phyloP scores from a whole-genome alignment of 768 basidiomycete genomes.

The Pleurotus platypus region DNA sequence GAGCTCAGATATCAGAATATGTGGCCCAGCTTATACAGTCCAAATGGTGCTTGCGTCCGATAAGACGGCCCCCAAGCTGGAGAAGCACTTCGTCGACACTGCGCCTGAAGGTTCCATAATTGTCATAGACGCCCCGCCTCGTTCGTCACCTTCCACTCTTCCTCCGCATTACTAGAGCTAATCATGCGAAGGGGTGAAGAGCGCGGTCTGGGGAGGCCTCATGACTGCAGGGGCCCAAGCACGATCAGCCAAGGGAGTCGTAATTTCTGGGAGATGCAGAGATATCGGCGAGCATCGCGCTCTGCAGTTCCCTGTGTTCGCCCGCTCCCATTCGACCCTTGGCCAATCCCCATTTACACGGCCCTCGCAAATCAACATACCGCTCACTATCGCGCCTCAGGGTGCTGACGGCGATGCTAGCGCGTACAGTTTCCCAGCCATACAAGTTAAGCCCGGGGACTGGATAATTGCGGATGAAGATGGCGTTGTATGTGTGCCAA shows the following conservation, averaged over 20 bases:
- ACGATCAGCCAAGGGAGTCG: conserved; percentile 65
- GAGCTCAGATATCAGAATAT: conserved; percentile 33
- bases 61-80: conserved; percentile 56
- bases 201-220: conserved; percentile 90
- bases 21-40: conserved; percentile 86
- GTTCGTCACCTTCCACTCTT: conserved; percentile 34
- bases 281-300: conserved; percentile 77
- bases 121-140: conserved; percentile 69
- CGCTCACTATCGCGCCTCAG: conserved; percentile 49
- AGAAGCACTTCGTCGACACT: conserved; percentile 80
- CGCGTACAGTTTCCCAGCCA: conserved; percentile 27
- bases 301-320: conserved; percentile 76
- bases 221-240: conserved; percentile 85
- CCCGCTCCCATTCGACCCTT: conserved; percentile 77
- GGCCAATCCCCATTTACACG: conserved; percentile 85
- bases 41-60: conserved; percentile 68
- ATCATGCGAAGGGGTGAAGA: conserved; percentile 52
- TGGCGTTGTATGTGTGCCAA: conserved; percentile 82
- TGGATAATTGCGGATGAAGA: conserved; percentile 85
- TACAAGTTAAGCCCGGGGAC: conserved; percentile 64
- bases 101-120: conserved; percentile 62
- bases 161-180: conserved; percentile 13
- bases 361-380: conserved; percentile 69
- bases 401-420: conserved; percentile 28
- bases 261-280: conserved; percentile 83